Base-by-base conservation (phyloP, 192 early-diverging fungal species). In the Piromyces finnis region DNA sequence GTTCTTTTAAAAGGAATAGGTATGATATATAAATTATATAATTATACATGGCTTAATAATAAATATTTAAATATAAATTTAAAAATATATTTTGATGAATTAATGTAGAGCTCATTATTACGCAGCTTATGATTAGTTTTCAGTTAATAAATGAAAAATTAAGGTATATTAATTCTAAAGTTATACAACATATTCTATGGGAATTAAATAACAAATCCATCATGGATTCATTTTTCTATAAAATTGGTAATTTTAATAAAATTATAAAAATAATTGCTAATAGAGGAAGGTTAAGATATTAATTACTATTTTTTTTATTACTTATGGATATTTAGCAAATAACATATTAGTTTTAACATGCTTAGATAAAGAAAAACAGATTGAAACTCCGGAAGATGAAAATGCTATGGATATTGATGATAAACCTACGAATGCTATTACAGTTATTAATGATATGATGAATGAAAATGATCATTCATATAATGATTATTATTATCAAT, bases 1-100 rank as follows among this genome's bases (percentile, higher is more conserved):
- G 82, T 84, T 30, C 79, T 94, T 77, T 80, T 89, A 78, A 77
- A 82, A 4, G 86, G 88, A 18, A 84, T 87, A 27, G 85, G 85
- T 84, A 79, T 28, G 1, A 37, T 7, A 35, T 7, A 7, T 35
- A 35, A 7, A 35, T 35, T 35, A 35, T 7, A 35, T 7, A 35
- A 35, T 7, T 35, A 35, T 35, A 35, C n/a, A n/a, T n/a, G n/a
- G n/a, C n/a, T n/a, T n/a, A n/a, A n/a, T n/a, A n/a, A n/a, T n/a
- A n/a, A n/a, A n/a, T n/a, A n/a, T n/a, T n/a, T n/a, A n/a, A n/a
- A n/a, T n/a, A n/a, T n/a, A n/a, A n/a, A n/a, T n/a, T n/a, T n/a
- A n/a, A n/a, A n/a, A n/a, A n/a, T n/a, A n/a, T n/a, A n/a, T n/a
- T n/a, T n/a, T n/a, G n/a, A n/a, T n/a, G n/a, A n/a, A n/a, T n/a